Evolutionary conservation across 2,329 filamentous ascomycete genomes (phyloP).

Genomic region (Huntiella moniliformis): DNA sequence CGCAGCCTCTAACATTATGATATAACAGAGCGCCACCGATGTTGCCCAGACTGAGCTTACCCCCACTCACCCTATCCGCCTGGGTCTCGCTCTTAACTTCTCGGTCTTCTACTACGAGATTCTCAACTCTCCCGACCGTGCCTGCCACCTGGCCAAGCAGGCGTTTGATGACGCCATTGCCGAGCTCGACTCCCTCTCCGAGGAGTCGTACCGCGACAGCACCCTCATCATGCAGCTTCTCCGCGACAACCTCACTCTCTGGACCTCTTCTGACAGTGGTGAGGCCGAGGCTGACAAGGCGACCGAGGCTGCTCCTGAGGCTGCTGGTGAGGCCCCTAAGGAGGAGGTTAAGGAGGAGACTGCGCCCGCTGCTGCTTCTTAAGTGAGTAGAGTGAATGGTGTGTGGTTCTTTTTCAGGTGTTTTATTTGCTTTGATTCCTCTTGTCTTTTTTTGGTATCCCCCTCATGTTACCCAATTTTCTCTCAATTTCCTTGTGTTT

Average conservation of each 20-base stretch:
- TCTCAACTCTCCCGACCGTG: slow-evolving; percentile 92
- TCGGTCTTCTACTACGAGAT: slow-evolving; percentile 99
- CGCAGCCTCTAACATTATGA: slow-evolving; percentile 10
- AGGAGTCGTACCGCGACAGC: slow-evolving; percentile 98
- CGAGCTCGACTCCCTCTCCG: slow-evolving; percentile 91
- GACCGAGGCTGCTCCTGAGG: slow-evolving; percentile 33
- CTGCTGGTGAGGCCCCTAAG: slow-evolving; percentile 25
- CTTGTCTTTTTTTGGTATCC: slow-evolving; percentile 4
- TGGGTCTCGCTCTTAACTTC: slow-evolving; percentile 96
- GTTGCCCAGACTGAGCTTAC: slow-evolving; percentile 95
- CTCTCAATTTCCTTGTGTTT: slow-evolving; percentile 1
- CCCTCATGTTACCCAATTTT: not conserved
- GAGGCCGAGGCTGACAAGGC: slow-evolving; percentile 52
- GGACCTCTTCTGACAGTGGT: slow-evolving; percentile 81
- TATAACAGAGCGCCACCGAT: slow-evolving; percentile 72
- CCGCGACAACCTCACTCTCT: slow-evolving; percentile 93
- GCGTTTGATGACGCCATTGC: slow-evolving; percentile 97
- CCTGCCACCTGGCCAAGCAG: slow-evolving; percentile 97
- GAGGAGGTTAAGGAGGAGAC: slow-evolving; percentile 27
- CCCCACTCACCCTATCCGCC: slow-evolving; percentile 92
- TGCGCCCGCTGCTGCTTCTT: slow-evolving; percentile 20
- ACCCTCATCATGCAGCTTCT: slow-evolving; percentile 98
- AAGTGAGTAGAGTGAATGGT: slow-evolving; percentile 1
- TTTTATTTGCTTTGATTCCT: slow-evolving; percentile 6
- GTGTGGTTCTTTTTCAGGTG: slow-evolving; percentile 1